These are phyloP conservation scores for Hippophae gyantsensis DNA, from an alignment of 306 rosid species.

Conservation along the genomic window DNA sequence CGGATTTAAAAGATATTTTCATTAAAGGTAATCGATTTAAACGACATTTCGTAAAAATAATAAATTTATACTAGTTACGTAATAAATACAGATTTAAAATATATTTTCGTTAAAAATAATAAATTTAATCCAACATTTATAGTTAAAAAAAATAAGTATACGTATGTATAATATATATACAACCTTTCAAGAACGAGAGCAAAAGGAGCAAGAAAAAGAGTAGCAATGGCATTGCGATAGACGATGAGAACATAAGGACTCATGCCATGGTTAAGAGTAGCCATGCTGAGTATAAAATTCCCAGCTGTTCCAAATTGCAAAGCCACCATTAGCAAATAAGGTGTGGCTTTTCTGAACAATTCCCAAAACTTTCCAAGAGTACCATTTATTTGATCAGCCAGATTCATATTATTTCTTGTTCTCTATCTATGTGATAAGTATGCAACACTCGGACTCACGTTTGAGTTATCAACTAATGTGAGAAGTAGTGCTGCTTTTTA, in stretches of 20 bases:
- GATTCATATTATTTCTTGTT: neutral
- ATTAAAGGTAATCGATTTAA: too few relatives aligned
- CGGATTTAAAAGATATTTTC: too few relatives aligned
- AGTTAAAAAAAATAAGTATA: neutral
- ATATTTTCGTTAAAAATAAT: too few relatives aligned
- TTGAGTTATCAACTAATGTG: too few relatives aligned
- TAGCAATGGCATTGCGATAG: slow-evolving; percentile 54
- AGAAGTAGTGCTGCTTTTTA: too few relatives aligned
- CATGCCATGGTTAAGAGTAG: slow-evolving; percentile 49
- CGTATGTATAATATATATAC: neutral
- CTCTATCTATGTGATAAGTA: neutral
- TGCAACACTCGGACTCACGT: too few relatives aligned
- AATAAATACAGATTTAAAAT: too few relatives aligned
- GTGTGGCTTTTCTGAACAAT: slow-evolving; percentile 33
- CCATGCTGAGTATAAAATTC: slow-evolving; percentile 35
- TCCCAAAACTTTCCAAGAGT: slow-evolving; percentile 1
- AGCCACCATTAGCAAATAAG: slow-evolving; percentile 44
- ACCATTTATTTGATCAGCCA: neutral
- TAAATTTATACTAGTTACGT: too few relatives aligned
- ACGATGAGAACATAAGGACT: slow-evolving; percentile 53
- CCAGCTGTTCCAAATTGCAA: slow-evolving; percentile 63
- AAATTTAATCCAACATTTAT: too few relatives aligned
- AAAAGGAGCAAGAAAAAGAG: slow-evolving; percentile 49
- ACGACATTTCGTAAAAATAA: too few relatives aligned
- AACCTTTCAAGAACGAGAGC: slow-evolving; percentile 59